Evolutionary conservation across 257 asterid genomes (phyloP), one percentile per base, ranked within the genome.

Genomic region (Primulina tabacum): DNA sequence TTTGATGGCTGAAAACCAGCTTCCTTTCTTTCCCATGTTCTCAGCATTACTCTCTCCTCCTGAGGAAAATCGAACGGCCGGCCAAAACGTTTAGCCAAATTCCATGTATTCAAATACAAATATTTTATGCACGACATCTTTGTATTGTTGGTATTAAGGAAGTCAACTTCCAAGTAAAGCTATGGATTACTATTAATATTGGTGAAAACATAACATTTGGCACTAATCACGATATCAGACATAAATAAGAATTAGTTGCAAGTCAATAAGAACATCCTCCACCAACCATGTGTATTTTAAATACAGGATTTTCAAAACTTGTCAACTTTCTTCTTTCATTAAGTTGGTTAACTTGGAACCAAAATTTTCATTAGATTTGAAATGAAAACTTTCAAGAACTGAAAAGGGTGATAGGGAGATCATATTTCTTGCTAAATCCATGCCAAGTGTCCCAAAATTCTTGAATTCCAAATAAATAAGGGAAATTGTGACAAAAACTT

Each of bases 1-100:
- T 78, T 86, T 94, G 88, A 94, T 91, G 73, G 95, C 95, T 78
- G 97, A 89, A 86, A 86, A 79, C 97, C 96, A 94, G 86, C 92
- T 86, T 75, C 97, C 95, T 88, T 84, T 91, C 91, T 89, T 89
- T 79, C 97, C 99, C 99, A 94, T 94, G 40, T 63, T 83, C 75
- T 79, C 71, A 85, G 95, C 97, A 93, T 87, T 85, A 89, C 91
- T 84, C 12, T 83, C 72, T 70, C 87, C 70, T 79, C 92, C 88
- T 76, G 70, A 26, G 8, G 21, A 81, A 61, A 74, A 34, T 67
- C 37, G 71, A 67, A 75, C 12, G 6, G 68, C 58, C 73, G 56
- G 65, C 71, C 69, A 64, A 62, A 53, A 18, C 8, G 10, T 8
- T 65, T 34, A 50, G 21, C 33, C 77, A 21, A 53, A 26, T 65